A percentile compares a stretch with the other conserved stretches of the same genome.
phyloP scores from a whole-genome alignment of 495 filamentous ascomycete species.

The Neurospora tetraspora region DNA sequence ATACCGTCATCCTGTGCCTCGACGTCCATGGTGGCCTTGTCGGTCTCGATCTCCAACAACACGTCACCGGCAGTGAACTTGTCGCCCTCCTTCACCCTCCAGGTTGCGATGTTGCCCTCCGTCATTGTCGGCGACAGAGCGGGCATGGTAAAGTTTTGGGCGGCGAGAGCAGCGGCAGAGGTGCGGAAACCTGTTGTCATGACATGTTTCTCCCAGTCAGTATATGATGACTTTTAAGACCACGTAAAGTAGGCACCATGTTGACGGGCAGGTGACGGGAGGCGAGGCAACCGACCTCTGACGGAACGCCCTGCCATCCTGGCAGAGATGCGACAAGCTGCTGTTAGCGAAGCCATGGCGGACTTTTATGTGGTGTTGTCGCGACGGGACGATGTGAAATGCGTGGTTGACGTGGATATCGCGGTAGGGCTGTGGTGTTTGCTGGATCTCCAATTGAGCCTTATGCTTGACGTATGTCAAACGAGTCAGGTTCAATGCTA shows the following conservation, averaged over 20 bases:
- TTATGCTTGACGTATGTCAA: not conserved
- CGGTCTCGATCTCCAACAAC: conserved; percentile 76
- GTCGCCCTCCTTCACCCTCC: conserved; percentile 72
- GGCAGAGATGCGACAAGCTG: conserved; percentile 39
- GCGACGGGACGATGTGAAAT: not conserved
- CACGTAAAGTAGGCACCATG: not conserved
- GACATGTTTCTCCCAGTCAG: not conserved
- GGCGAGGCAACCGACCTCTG: conserved; percentile 33
- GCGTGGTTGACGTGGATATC: not conserved
- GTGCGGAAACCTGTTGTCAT: conserved; percentile 48
- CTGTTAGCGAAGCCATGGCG: conserved; percentile 43
- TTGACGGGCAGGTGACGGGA: conserved; percentile 2
- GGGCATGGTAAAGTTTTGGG: conserved; percentile 75
- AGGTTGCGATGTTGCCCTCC: conserved; percentile 67
- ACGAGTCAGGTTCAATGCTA: not conserved
- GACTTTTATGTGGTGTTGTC: conserved; percentile 1
- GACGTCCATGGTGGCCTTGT: conserved; percentile 87
- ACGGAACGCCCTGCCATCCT: conserved; percentile 35
- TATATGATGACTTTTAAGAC: not conserved
- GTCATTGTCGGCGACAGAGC: conserved; percentile 84
- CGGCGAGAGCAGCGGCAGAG: conserved; percentile 47
- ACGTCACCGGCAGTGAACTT: conserved; percentile 70
- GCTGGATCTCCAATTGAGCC: not conserved
- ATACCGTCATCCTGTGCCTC: conserved; percentile 77
- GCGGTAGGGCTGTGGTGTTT: not conserved